phyloP scores from a whole-genome alignment of 1,284 basidiomycete genomes.

The Naganishia liquefaciens region DNA sequence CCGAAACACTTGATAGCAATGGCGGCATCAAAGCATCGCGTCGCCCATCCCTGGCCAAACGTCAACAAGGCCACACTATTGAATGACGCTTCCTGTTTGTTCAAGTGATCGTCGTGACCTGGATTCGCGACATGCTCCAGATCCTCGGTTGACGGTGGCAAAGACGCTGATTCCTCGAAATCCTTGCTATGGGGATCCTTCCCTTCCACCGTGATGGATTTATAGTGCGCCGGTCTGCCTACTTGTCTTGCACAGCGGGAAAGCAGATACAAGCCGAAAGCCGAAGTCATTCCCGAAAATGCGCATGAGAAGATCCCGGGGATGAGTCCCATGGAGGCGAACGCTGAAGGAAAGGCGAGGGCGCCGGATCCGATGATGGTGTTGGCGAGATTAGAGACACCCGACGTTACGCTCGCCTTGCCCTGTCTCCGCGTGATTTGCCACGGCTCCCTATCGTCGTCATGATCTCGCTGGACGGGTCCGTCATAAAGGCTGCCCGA shows the following conservation, averaged over 20 bases:
- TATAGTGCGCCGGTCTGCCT: slow-evolving; percentile 40
- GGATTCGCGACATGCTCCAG: slow-evolving; percentile 6
- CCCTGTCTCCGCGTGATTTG: slow-evolving; percentile 25
- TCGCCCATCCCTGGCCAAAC: slow-evolving; percentile 59
- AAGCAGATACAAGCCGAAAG: slow-evolving; percentile 86
- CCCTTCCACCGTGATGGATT: slow-evolving; percentile 25
- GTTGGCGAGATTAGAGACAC: slow-evolving; percentile 67
- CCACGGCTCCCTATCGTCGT: slow-evolving; percentile 24
- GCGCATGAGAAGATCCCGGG: slow-evolving; percentile 84
- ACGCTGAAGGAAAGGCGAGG: slow-evolving; percentile 47
- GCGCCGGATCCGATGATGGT: slow-evolving; percentile 85
- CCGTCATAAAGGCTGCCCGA: background rate
- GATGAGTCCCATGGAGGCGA: slow-evolving; percentile 80
- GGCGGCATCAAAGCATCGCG: slow-evolving; percentile 60
- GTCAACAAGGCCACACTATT: slow-evolving; percentile 82
- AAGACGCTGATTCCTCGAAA: background rate
- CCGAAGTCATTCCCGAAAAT: slow-evolving; percentile 77
- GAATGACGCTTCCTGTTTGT: slow-evolving; percentile 72
- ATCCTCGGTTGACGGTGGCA: slow-evolving; percentile 10
- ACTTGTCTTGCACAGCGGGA: slow-evolving; percentile 81
- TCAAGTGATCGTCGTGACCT: slow-evolving; percentile 10
- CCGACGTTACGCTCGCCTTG: slow-evolving; percentile 22
- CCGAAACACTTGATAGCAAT: slow-evolving; percentile 97
- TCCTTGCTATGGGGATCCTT: slow-evolving; percentile 15
- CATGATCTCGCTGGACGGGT: background rate